These are phyloP conservation scores for Gilbertella persicaria DNA, from an alignment of 371 early-diverging fungal genomes.

Conservation along the genomic window DNA sequence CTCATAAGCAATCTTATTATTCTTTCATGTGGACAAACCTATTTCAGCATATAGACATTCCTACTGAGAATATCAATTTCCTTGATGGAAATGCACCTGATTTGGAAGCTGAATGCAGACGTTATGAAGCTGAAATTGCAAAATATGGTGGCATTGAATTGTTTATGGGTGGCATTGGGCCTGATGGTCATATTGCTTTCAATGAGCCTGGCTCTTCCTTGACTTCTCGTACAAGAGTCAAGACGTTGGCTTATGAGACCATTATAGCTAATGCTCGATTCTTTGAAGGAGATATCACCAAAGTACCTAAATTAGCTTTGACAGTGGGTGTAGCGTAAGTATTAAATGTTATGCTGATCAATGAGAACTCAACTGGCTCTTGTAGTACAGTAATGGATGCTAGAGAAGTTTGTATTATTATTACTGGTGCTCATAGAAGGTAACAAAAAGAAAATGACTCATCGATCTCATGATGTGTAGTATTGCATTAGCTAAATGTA, in stretches of 20 bases:
- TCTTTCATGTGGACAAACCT: slow-evolving; percentile 87
- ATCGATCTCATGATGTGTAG: slow-evolving; percentile 11
- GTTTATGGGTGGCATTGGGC: slow-evolving; percentile 83
- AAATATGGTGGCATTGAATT: slow-evolving; percentile 83
- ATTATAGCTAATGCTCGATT: slow-evolving; percentile 88
- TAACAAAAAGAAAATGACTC: slow-evolving; percentile 1
- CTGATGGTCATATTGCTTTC: slow-evolving; percentile 90
- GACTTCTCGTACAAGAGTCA: slow-evolving; percentile 80
- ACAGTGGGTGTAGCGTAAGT: slow-evolving; percentile 84
- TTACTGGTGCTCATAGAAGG: slow-evolving; percentile 77
- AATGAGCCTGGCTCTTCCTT: slow-evolving; percentile 90
- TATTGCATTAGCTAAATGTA: slow-evolving; percentile 75
- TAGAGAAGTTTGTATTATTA: slow-evolving; percentile 79
- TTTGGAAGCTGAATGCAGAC: slow-evolving; percentile 76
- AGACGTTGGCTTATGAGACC: slow-evolving; percentile 88
- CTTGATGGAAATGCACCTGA: slow-evolving; percentile 85
- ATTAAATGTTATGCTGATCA: not conserved
- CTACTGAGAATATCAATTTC: slow-evolving; percentile 78
- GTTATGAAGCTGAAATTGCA: slow-evolving; percentile 78
- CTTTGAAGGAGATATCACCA: slow-evolving; percentile 83
- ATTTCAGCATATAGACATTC: slow-evolving; percentile 83
- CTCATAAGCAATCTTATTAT: slow-evolving; percentile 86
- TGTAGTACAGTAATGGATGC: slow-evolving; percentile 81
- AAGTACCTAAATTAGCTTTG: slow-evolving; percentile 84
- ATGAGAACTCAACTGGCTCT: no score